Evolutionary conservation across 495 filamentous ascomycete species (phyloP), one percentile per base, ranked within the genome.

Genomic region (Aspergillus olivimuriae): DNA sequence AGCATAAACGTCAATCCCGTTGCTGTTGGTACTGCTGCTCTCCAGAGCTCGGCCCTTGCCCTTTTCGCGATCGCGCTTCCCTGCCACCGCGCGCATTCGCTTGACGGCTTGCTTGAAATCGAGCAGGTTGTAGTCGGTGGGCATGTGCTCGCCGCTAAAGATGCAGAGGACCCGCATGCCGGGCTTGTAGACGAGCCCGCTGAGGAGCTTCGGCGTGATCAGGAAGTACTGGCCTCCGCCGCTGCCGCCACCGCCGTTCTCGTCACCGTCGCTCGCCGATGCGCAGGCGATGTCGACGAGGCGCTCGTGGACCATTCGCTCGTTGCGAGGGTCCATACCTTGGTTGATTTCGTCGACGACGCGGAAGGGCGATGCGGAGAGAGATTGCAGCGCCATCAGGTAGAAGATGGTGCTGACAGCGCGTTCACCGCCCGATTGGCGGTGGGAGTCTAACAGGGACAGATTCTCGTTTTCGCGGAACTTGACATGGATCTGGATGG

Each of bases 301-400:
- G 40, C 94, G 83, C 55, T 88, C 87, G 65, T 99, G 92, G 10
- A 97, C 94, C 76, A 96, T 89, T 33, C 92, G 81, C 68, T 98
- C 92, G 65, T 98, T 98, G 34, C 94, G 80, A 17, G 94, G 91
- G 65, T 98, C 92, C 92, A 98, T 98, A 47, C 92, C 92, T 69
- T 98, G 92, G 55, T 98, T 98, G 69, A 98, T 98, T 66, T 98
- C 92, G 67, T 98, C 92, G 42, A 99, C 92, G 31, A 97, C 92
- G 41, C 92, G 89, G 82, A 99, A 99, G n/a, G 92, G 92, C 2
- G 88, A 86, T 50, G 87, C 87, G 3, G 92, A 90, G 51, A 97
- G 82, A 14, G 86, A 85, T 62, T 99, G 92, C 7, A 99, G 77
- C 1, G 94, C 87, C 91, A 99, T 97, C 48, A 99, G 87, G 65